These are phyloP conservation scores for Clitopilus hobsonii DNA, from an alignment of 768 basidiomycete genomes.

Conservation along the genomic window DNA sequence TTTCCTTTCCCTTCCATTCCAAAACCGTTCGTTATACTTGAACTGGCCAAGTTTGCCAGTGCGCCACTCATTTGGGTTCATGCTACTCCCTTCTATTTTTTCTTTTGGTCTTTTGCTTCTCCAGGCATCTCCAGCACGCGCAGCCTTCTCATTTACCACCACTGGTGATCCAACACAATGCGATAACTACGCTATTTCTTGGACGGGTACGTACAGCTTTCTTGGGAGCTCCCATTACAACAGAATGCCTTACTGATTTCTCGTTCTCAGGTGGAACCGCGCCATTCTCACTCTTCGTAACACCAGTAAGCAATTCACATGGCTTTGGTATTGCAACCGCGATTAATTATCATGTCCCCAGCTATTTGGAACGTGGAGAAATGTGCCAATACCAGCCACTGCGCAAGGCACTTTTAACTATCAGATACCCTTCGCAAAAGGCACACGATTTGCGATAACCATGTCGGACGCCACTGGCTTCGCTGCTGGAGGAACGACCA, in stretches of 20 bases:
- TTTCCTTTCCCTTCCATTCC: background rate
- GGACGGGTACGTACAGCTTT: constrained; percentile 45
- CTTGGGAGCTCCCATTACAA: background rate
- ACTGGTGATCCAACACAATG: constrained; percentile 47
- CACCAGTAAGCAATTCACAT: constrained; percentile 39
- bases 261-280: constrained; percentile 46
- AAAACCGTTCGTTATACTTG: background rate
- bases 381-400: constrained; percentile 49
- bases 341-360: constrained; percentile 19
- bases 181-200: constrained; percentile 53
- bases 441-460: constrained; percentile 42
- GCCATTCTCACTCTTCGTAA: constrained; percentile 47
- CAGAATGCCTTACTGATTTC: background rate
- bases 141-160: constrained; percentile 44
- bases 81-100: constrained; percentile 11
- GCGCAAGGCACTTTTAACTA: constrained; percentile 49
- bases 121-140: constrained; percentile 12
- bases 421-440: constrained; percentile 36
- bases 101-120: constrained; percentile 13
- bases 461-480: constrained; percentile 76
- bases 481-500: constrained; percentile 56
- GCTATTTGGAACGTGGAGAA: constrained; percentile 51
- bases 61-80: constrained; percentile 2
- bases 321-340: background rate
- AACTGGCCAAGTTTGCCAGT: constrained; percentile 1